Evolutionary conservation across 2,329 filamentous ascomycete species (phyloP).

Genomic region (Calonectria ilicicola): DNA sequence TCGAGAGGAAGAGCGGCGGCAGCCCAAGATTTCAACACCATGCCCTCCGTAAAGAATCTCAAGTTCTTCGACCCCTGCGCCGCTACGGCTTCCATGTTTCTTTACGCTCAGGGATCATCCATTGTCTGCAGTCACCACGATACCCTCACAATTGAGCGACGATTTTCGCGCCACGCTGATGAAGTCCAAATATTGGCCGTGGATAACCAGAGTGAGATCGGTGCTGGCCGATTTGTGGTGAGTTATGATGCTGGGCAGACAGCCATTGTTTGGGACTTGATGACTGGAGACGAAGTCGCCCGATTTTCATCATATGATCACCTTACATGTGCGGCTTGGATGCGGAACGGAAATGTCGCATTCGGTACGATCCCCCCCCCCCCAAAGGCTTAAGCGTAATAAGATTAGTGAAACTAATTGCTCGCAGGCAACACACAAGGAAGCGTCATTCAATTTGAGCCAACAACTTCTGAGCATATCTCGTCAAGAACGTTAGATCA

Average conservation of each 20-base stretch:
- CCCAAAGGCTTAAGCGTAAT: neutral
- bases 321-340: constrained; percentile 89
- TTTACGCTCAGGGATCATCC: constrained; percentile 86
- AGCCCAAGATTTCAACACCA: constrained; percentile 63
- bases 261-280: constrained; percentile 95
- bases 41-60: constrained; percentile 61
- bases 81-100: constrained; percentile 89
- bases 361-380: constrained; percentile 76
- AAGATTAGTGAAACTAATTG: constrained; percentile 28
- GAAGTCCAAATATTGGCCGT: constrained; percentile 87
- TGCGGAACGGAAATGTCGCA: constrained; percentile 95
- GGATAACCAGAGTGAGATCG: constrained; percentile 90
- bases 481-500: constrained; percentile 90
- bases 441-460: constrained; percentile 94
- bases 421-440: constrained; percentile 86
- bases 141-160: constrained; percentile 86
- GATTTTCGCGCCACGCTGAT: constrained; percentile 86
- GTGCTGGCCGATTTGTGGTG: constrained; percentile 86
- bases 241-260: constrained; percentile 94
- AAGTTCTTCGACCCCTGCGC: constrained; percentile 86
- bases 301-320: constrained; percentile 94
- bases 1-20: constrained; percentile 58
- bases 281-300: constrained; percentile 90
- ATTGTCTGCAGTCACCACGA: constrained; percentile 94
- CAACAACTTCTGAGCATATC: constrained; percentile 90